Conservation (phyloP, 2,329 filamentous ascomycete species). For the Dactylellina haptotyla region DNA sequence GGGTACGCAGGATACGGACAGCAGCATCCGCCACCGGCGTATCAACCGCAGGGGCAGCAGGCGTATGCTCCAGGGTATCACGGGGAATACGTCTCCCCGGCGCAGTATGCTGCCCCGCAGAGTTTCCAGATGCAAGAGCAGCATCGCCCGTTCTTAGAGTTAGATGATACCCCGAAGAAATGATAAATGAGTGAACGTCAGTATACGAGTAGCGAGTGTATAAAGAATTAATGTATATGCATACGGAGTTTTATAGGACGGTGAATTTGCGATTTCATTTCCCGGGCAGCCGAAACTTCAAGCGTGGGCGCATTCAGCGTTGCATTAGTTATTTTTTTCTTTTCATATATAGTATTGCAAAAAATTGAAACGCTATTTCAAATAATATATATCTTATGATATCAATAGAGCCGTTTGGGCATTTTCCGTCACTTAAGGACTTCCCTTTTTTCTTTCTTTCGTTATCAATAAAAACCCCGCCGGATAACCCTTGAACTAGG, state of each 20-base stretch:
- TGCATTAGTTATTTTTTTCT: too few species aligned
- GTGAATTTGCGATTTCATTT: constrained; percentile 2
- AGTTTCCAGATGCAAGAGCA: constrained; percentile 36
- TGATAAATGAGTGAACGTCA: background rate
- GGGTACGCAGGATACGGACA: constrained; percentile 22
- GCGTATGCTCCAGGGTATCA: background rate
- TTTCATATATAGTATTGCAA: too few species aligned
- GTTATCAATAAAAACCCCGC: background rate
- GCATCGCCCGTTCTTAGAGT: constrained; percentile 31
- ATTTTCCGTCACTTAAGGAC: background rate
- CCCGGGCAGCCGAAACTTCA: too few species aligned
- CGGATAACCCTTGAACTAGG: background rate
- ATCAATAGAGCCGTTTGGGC: background rate
- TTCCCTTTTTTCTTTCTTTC: background rate
- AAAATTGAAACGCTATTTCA: too few species aligned
- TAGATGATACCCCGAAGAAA: constrained; percentile 25
- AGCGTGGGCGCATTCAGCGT: too few species aligned
- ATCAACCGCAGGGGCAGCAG: constrained; percentile 23
- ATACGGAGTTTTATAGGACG: constrained; percentile 19
- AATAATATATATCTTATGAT: background rate
- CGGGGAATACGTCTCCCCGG: constrained; percentile 16
- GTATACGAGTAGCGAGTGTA: background rate
- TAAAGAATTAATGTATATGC: constrained; percentile 1
- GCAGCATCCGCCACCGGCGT: constrained; percentile 13
- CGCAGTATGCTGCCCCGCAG: constrained; percentile 39